These are phyloP conservation scores for Saussurea involucrata DNA, from an alignment of 129 eudicot species.

Conservation along the genomic window DNA sequence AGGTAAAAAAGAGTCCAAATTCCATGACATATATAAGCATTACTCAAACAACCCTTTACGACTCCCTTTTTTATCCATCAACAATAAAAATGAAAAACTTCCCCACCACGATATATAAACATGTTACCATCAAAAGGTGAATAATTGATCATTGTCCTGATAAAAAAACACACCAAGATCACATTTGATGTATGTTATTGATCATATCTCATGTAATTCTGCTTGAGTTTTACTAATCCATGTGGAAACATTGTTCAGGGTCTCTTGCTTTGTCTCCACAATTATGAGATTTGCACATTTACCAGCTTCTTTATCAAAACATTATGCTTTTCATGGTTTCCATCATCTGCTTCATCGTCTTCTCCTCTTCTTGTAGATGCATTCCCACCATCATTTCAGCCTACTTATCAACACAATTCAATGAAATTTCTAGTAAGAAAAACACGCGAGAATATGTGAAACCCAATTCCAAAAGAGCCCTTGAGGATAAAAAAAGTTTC, in stretches of 20 bases:
- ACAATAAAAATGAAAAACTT: not conserved
- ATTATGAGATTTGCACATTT: not conserved
- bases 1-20: not conserved
- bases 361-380: not conserved
- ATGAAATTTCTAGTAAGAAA: not conserved
- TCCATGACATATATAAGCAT: not conserved
- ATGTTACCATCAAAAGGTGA: no score
- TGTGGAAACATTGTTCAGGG: not conserved
- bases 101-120: no score
- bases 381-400: not conserved
- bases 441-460: not conserved
- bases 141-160: not conserved
- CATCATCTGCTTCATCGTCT: not conserved
- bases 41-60: not conserved
- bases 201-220: not conserved
- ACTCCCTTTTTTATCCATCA: not conserved
- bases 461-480: not conserved
- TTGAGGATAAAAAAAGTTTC: no score
- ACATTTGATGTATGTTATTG: not conserved
- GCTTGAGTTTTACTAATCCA: not conserved
- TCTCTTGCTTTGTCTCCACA: not conserved
- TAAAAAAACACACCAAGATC: not conserved
- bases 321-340: not conserved
- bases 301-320: not conserved
- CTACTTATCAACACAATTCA: not conserved